Percentiles rank a stretch among this genome's conserved stretches.
Evolutionary conservation across 2,329 filamentous ascomycete genomes (phyloP).

Genomic region (Colletotrichum camelliae): DNA sequence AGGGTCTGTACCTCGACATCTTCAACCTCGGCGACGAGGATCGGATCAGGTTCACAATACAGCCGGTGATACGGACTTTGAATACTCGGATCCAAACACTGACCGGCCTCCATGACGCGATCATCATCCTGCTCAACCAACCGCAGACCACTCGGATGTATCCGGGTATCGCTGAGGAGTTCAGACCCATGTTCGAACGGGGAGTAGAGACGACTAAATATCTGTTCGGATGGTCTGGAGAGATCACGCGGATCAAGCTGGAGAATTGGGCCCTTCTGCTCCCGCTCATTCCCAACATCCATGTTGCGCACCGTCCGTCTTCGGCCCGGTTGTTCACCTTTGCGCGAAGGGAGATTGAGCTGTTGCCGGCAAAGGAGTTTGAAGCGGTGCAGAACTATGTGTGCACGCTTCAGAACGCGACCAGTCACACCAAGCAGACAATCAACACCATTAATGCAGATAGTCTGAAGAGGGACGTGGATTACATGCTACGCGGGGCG

Average conservation of each 20-base stretch:
- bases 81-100: neutral
- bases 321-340: neutral
- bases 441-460: neutral
- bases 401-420: neutral
- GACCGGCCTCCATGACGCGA: neutral
- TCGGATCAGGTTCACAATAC: neutral
- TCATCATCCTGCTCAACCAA: neutral
- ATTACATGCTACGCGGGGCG: neutral
- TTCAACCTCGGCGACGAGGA: neutral
- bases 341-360: slow-evolving; percentile 7
- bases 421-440: accelerated
- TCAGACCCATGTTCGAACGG: neutral
- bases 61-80: neutral
- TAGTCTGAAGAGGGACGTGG: neutral
- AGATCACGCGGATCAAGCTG: neutral
- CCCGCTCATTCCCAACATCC: neutral
- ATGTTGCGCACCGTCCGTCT: neutral
- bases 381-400: neutral
- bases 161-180: neutral
- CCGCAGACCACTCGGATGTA: neutral
- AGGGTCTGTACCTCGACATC: neutral
- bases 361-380: neutral
- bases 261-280: neutral
- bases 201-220: neutral
- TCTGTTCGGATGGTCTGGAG: neutral